Conservation (phyloP, 257 asterid genomes). For the Primulina eburnea region DNA sequence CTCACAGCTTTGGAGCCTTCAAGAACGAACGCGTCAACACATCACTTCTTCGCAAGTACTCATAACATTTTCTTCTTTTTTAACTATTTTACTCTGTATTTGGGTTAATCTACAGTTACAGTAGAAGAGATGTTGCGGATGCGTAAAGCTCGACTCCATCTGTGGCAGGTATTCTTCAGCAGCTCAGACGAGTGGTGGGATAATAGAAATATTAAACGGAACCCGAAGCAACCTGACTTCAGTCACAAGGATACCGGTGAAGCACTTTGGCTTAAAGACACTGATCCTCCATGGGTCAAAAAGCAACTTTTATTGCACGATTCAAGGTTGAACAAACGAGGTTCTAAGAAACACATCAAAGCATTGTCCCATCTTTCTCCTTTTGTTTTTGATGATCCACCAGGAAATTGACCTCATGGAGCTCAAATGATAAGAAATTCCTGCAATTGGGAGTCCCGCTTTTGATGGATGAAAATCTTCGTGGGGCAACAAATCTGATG, state of each 20-base stretch:
- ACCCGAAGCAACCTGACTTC: slow-evolving; percentile 58
- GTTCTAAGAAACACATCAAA: not conserved
- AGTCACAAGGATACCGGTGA: slow-evolving; percentile 73
- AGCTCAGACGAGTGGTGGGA: slow-evolving; percentile 84
- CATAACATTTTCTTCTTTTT: not conserved
- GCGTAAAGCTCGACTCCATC: slow-evolving; percentile 47
- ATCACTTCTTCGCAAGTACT: not conserved
- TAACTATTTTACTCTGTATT: not conserved
- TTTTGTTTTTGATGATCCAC: slow-evolving; percentile 31
- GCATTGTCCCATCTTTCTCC: slow-evolving; percentile 30
- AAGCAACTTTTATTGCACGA: slow-evolving; percentile 58
- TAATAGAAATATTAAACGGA: slow-evolving; percentile 42
- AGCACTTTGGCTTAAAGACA: slow-evolving; percentile 55
- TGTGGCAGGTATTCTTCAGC: slow-evolving; percentile 80
- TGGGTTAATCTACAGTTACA: slow-evolving; percentile 33
- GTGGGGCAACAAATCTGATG: not conserved
- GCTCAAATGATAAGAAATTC: slow-evolving; percentile 1
- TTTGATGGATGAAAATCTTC: not conserved
- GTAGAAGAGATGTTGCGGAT: slow-evolving; percentile 39
- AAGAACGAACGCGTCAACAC: not conserved
- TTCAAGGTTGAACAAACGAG: slow-evolving; percentile 31
- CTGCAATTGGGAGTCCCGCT: not conserved
- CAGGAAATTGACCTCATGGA: slow-evolving; percentile 22
- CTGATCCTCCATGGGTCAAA: slow-evolving; percentile 84
- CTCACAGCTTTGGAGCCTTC: not conserved